phyloP scores from a whole-genome alignment of 2,329 filamentous ascomycete species.

The Domatiomyces globalis region DNA sequence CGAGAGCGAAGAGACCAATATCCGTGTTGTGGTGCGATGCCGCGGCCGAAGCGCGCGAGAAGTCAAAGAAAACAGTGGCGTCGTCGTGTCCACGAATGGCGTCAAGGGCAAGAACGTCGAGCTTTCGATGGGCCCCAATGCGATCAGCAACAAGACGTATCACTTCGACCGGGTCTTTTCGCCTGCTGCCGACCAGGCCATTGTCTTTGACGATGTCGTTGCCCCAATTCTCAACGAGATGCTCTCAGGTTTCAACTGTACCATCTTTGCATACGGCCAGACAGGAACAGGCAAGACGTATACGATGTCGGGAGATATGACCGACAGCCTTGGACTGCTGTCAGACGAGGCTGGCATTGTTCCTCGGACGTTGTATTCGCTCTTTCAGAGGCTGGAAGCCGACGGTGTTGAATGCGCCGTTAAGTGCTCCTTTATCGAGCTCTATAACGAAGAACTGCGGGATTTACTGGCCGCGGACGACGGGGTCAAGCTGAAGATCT shows the following conservation, averaged over 20 bases:
- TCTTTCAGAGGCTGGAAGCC: slow-evolving; percentile 71
- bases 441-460: slow-evolving; percentile 94
- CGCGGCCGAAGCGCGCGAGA: slow-evolving; percentile 85
- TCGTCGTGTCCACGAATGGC: slow-evolving; percentile 79
- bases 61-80: slow-evolving; percentile 83
- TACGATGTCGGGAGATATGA: slow-evolving; percentile 98
- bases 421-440: slow-evolving; percentile 95
- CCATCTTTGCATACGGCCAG: slow-evolving; percentile 96
- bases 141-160: slow-evolving; percentile 90
- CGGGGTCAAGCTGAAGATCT: slow-evolving; percentile 79
- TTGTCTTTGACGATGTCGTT: slow-evolving; percentile 92
- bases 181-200: slow-evolving; percentile 78
- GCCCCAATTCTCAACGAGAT: slow-evolving; percentile 92
- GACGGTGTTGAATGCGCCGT: slow-evolving; percentile 74
- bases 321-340: slow-evolving; percentile 65
- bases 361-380: slow-evolving; percentile 70
- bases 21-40: slow-evolving; percentile 92
- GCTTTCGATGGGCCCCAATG: slow-evolving; percentile 81
- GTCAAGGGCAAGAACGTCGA: slow-evolving; percentile 72
- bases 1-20: slow-evolving; percentile 72
- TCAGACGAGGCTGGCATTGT: slow-evolving; percentile 92
- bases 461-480: slow-evolving; percentile 78
- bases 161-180: slow-evolving; percentile 96
- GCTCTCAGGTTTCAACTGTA: slow-evolving; percentile 89
- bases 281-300: slow-evolving; percentile 98